A percentile compares a stretch with the other conserved stretches of the same genome.
Evolutionary conservation across 2,329 filamentous ascomycete species (phyloP).

Genomic region (Ceratocystis cacaofunesta): DNA sequence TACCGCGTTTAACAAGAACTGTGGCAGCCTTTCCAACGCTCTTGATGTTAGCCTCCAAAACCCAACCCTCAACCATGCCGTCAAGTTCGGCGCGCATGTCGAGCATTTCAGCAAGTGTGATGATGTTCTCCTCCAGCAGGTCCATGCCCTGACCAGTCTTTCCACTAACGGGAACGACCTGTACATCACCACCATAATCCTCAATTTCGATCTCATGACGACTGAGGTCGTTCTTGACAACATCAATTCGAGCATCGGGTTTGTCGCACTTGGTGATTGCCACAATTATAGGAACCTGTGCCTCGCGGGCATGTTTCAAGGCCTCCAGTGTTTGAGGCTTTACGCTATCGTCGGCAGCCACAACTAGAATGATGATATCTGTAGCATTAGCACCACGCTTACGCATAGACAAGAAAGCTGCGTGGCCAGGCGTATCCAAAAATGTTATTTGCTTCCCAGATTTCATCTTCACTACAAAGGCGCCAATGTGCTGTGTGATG

Average conservation of each 20-base stretch:
- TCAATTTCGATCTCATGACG: constrained; percentile 79
- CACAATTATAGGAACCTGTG: constrained; percentile 88
- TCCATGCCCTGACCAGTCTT: constrained; percentile 88
- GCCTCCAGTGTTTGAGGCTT: constrained; percentile 96
- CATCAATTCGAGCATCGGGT: constrained; percentile 61
- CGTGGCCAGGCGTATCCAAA: constrained; percentile 89
- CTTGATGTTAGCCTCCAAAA: constrained; percentile 84
- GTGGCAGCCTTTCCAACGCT: constrained; percentile 73
- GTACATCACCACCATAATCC: constrained; percentile 87
- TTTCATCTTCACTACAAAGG: constrained; percentile 80
- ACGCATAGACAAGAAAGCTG: constrained; percentile 90
- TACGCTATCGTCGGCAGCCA: constrained; percentile 92
- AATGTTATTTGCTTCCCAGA: constrained; percentile 87
- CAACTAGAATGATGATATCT: constrained; percentile 89
- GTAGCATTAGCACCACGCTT: constrained; percentile 91
- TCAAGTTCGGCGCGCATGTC: constrained; percentile 71
- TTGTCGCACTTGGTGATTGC: constrained; percentile 98
- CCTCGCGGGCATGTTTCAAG: constrained; percentile 76
- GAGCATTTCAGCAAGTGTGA: constrained; percentile 74
- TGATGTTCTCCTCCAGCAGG: constrained; percentile 78
- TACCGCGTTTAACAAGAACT: constrained; percentile 75
- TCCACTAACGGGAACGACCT: constrained; percentile 79
- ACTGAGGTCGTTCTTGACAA: constrained; percentile 77
- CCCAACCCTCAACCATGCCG: constrained; percentile 77
- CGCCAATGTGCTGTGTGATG: constrained; percentile 96